Conservation (phyloP, 148 eudicot species). For the Oxyria digyna region DNA sequence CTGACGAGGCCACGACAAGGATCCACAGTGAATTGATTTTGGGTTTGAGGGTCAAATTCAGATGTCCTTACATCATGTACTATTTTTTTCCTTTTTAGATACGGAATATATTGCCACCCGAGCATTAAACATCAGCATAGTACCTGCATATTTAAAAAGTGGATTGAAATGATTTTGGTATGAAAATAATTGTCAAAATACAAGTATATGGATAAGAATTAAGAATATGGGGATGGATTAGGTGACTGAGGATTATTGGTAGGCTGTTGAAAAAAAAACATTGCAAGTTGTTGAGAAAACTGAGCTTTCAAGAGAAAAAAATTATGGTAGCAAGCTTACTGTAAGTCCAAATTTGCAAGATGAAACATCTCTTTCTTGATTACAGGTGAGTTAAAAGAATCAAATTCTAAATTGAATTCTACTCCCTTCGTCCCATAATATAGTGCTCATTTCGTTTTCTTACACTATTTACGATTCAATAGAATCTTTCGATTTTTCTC, state of each 20-base stretch:
- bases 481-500: too few relatives aligned
- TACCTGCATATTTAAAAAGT: background rate
- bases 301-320: too few relatives aligned
- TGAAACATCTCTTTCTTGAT: background rate
- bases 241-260: background rate
- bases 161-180: background rate
- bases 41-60: background rate
- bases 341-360: too few relatives aligned
- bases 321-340: too few relatives aligned
- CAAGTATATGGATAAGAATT: background rate
- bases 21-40: background rate
- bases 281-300: background rate
- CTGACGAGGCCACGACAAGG: too few relatives aligned
- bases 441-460: too few relatives aligned
- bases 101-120: too few relatives aligned
- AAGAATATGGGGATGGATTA: too few relatives aligned
- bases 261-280: background rate
- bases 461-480: too few relatives aligned
- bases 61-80: background rate
- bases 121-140: background rate
- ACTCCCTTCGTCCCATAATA: too few relatives aligned
- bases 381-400: background rate
- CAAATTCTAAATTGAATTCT: background rate
- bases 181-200: background rate
- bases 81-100: background rate